Percentiles rank a stretch among this genome's conserved stretches.
Evolutionary conservation across 1,284 basidiomycete species (phyloP).

Genomic region (Pascua guehoae): DNA sequence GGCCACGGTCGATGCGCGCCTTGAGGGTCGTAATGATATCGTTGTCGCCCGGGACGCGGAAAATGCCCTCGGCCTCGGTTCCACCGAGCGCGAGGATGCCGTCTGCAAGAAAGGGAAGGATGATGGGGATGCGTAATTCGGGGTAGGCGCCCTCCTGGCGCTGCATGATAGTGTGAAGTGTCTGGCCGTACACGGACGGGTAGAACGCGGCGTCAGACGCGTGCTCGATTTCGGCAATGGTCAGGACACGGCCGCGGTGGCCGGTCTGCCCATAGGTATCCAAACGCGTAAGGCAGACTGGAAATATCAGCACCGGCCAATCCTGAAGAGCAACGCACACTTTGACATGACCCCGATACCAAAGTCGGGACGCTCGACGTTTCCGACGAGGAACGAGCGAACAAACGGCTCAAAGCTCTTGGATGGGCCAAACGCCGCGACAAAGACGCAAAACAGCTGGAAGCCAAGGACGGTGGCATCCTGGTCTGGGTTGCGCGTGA

Average conservation of each 20-base stretch:
- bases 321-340: constrained; percentile 46
- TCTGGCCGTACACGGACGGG: constrained; percentile 86
- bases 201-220: constrained; percentile 89
- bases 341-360: constrained; percentile 84
- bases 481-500: constrained; percentile 73
- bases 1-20: constrained; percentile 80
- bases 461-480: constrained; percentile 83
- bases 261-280: constrained; percentile 70
- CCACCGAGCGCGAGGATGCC: constrained; percentile 84
- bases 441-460: constrained; percentile 81
- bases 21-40: constrained; percentile 81
- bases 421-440: constrained; percentile 83
- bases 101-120: constrained; percentile 84
- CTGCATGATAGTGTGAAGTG: constrained; percentile 73
- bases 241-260: constrained; percentile 74
- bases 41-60: constrained; percentile 80
- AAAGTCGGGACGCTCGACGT: constrained; percentile 59
- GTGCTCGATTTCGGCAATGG: constrained; percentile 76
- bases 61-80: constrained; percentile 78
- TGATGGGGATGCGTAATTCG: constrained; percentile 76
- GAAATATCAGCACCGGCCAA: background rate
- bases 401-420: constrained; percentile 83
- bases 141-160: constrained; percentile 80
- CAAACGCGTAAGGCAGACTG: constrained; percentile 67
- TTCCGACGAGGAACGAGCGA: constrained; percentile 67